Evolutionary conservation across 2,329 filamentous ascomycete species (phyloP).

Genomic region (Alternaria panax): DNA sequence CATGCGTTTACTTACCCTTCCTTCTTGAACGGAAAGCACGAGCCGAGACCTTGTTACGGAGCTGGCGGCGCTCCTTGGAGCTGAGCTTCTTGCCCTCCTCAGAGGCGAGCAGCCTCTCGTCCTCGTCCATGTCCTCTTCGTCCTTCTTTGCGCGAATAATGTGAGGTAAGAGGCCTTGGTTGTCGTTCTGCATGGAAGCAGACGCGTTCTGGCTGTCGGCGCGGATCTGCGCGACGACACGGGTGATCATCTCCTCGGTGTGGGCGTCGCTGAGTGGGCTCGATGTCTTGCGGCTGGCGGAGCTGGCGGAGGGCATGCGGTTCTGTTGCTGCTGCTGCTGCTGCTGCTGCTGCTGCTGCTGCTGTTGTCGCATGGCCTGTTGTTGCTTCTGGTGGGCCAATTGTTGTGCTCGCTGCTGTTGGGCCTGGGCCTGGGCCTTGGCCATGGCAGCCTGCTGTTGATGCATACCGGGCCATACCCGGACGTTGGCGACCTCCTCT

Average conservation of each 20-base stretch:
- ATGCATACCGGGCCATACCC: conserved; percentile 93
- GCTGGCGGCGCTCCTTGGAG: conserved; percentile 93
- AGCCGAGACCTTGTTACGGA: conserved; percentile 99
- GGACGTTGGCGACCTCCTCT: conserved; percentile 68
- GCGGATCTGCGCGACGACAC: conserved; percentile 90
- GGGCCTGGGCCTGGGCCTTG: conserved; percentile 45
- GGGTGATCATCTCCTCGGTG: conserved; percentile 88
- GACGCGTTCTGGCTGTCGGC: conserved; percentile 65
- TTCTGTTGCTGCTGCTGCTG: conserved; percentile 49
- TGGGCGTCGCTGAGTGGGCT: conserved; percentile 55
- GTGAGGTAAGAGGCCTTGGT: conserved; percentile 64
- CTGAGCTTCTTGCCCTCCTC: conserved; percentile 99
- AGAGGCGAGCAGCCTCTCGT: conserved; percentile 90
- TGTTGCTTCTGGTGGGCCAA: conserved; percentile 52
- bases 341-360: conserved; percentile 52
- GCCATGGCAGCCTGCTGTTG: conserved; percentile 76
- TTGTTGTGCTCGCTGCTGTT: conserved; percentile 55
- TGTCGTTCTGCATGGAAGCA: conserved; percentile 61
- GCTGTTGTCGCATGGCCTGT: conserved; percentile 39
- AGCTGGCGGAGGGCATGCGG: conserved; percentile 28
- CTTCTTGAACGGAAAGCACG: conserved; percentile 96
- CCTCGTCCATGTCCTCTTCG: conserved; percentile 98
- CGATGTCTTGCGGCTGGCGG: conserved; percentile 46
- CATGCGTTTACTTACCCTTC: conserved; percentile 74
- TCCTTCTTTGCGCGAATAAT: conserved; percentile 84